Percentiles rank a stretch among this genome's conserved stretches.
Evolutionary conservation across 768 basidiomycete genomes (phyloP).

Genomic region (Filobasidium floriforme): DNA sequence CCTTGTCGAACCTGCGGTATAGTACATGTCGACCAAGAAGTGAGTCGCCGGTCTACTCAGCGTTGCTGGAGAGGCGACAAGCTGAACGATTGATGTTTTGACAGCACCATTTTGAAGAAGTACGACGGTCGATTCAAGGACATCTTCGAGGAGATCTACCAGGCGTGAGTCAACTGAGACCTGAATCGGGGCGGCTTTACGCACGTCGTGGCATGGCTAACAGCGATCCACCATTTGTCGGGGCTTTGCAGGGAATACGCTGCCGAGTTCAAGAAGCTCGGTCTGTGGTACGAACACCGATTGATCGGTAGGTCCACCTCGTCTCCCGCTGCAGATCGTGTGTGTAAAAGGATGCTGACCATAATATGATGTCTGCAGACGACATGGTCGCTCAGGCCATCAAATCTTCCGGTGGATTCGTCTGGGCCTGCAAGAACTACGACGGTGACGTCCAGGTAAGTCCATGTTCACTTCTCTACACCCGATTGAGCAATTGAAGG

Average conservation of each 20-base stretch:
- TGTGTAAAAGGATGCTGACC: background rate
- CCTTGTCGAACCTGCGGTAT: background rate
- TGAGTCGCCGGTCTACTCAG: constrained; percentile 16
- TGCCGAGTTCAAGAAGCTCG: constrained; percentile 44
- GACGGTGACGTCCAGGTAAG: constrained; percentile 66
- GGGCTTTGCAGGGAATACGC: constrained; percentile 38
- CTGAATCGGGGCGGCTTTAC: background rate
- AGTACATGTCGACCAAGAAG: constrained; percentile 99
- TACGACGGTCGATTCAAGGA: constrained; percentile 99
- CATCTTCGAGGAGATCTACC: constrained; percentile 95
- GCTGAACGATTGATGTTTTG: constrained; percentile 8
- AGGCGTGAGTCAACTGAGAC: constrained; percentile 46
- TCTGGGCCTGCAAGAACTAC: constrained; percentile 64
- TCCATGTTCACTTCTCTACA: no score
- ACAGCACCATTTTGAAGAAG: constrained; percentile 51
- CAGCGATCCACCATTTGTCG: background rate
- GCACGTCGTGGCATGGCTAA: background rate
- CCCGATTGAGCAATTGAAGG: no score
- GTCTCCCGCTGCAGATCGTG: background rate
- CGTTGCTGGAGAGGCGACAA: background rate
- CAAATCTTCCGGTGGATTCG: constrained; percentile 90
- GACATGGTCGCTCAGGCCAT: constrained; percentile 93
- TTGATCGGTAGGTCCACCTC: constrained; percentile 39
- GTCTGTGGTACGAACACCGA: constrained; percentile 69
- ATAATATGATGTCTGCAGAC: constrained; percentile 26